A percentile compares a stretch with the other conserved stretches of the same genome.
Conservation (phyloP, 306 rosid species). For the Elaeagnus macrophylla region DNA sequence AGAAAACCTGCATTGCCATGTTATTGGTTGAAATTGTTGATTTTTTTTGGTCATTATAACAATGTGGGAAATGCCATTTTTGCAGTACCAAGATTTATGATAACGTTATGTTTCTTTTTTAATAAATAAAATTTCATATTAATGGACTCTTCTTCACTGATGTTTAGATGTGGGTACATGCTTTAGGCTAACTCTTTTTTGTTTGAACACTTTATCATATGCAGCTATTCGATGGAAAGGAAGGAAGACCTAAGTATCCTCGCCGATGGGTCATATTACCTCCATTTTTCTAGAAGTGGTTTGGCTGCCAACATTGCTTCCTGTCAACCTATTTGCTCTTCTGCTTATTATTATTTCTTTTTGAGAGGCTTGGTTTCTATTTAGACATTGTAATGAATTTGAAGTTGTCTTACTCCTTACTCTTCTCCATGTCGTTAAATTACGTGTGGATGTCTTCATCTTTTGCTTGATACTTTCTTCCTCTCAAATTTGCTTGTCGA, state of each 20-base stretch:
- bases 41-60: too few relatives aligned
- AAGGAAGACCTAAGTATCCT: constrained; percentile 82
- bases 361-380: neutral
- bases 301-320: constrained; percentile 7
- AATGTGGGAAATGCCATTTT: too few relatives aligned
- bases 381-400: constrained; percentile 4
- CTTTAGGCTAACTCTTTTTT: neutral
- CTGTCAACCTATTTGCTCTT: neutral
- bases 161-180: neutral
- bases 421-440: neutral
- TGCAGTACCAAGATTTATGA: too few relatives aligned
- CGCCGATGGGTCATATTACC: constrained; percentile 92
- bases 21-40: too few relatives aligned
- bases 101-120: too few relatives aligned
- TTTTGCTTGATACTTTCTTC: neutral
- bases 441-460: neutral
- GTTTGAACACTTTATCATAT: constrained; percentile 12
- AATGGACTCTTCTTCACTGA: neutral
- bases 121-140: too few relatives aligned
- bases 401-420: neutral
- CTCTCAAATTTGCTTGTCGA: too few relatives aligned
- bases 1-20: too few relatives aligned
- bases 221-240: constrained; percentile 95
- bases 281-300: constrained; percentile 58
- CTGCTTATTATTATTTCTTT: constrained; percentile 1